A percentile compares a stretch with the other conserved stretches of the same genome.
phyloP scores from a whole-genome alignment of 176 grass and related monocot species.

The Oryza meyeriana region DNA sequence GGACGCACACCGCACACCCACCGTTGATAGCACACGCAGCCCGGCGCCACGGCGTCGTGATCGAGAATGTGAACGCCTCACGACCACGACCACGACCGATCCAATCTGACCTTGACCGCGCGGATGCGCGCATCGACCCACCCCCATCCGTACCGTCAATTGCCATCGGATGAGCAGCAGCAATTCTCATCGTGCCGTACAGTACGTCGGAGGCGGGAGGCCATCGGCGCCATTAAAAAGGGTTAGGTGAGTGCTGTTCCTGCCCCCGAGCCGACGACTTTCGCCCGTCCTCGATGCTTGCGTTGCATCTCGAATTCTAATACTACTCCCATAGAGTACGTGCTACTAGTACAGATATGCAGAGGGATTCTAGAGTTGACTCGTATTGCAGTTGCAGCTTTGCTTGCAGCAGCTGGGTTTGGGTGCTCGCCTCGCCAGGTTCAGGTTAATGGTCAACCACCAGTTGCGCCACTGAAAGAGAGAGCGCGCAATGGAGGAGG shows the following conservation, averaged over 20 bases:
- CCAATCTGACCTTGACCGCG: too few species aligned
- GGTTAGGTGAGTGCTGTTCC: background rate
- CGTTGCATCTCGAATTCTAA: background rate
- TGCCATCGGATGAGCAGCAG: too few species aligned
- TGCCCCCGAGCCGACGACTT: background rate
- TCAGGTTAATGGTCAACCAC: background rate
- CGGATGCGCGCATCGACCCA: too few species aligned
- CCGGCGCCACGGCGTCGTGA: too few species aligned
- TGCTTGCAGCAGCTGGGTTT: too few species aligned
- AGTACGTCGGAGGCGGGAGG: background rate
- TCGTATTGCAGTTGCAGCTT: background rate
- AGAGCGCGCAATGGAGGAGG: slow-evolving; percentile 23
- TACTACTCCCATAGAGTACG: background rate
- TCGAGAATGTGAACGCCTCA: too few species aligned
- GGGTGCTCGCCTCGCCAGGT: background rate
- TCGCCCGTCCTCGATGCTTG: background rate
- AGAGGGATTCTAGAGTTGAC: background rate
- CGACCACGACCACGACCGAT: too few species aligned
- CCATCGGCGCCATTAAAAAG: background rate
- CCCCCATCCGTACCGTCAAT: too few species aligned
- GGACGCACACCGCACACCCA: too few species aligned
- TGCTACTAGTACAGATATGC: background rate
- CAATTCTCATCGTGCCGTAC: background rate
- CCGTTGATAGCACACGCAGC: too few species aligned
- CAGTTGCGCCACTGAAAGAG: background rate